phyloP scores from a whole-genome alignment of 169 alveolate genomes.

The Hammondia hammondi region DNA sequence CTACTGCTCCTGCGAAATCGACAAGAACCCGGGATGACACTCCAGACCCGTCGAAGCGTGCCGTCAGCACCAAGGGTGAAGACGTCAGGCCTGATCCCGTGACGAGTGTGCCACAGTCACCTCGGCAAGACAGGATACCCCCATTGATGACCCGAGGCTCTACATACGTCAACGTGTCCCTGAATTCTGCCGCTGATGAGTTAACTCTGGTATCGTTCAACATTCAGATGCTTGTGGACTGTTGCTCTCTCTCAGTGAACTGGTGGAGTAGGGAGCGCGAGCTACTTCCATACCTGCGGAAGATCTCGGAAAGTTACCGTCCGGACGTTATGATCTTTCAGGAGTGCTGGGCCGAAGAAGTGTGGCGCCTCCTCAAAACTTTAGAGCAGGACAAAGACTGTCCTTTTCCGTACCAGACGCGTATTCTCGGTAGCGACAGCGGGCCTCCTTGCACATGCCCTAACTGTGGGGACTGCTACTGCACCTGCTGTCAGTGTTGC shows the following conservation, averaged over 20 bases:
- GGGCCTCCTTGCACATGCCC: slow-evolving; percentile 17
- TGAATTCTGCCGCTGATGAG: slow-evolving; percentile 62
- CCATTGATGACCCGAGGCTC: slow-evolving; percentile 61
- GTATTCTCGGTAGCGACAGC: slow-evolving; percentile 58
- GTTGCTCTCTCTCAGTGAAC: slow-evolving; percentile 58
- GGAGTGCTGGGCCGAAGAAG: slow-evolving; percentile 56
- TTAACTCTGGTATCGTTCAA: slow-evolving; percentile 75
- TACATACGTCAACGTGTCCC: slow-evolving; percentile 62
- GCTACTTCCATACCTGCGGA: slow-evolving; percentile 50
- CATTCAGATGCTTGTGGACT: slow-evolving; percentile 68
- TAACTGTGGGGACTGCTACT: slow-evolving; percentile 20
- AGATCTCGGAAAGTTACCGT: slow-evolving; percentile 36
- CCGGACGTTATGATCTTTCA: slow-evolving; percentile 69
- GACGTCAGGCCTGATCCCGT: no score
- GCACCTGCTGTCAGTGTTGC: slow-evolving; percentile 13
- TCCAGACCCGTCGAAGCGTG: no score
- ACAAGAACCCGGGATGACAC: no score
- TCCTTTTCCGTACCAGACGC: slow-evolving; percentile 61
- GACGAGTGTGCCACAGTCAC: no score
- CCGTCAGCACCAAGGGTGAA: background rate
- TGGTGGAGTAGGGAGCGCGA: slow-evolving; percentile 69
- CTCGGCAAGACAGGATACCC: background rate
- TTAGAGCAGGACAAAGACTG: slow-evolving; percentile 49
- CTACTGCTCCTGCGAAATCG: no score
- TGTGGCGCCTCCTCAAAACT: slow-evolving; percentile 42